Percentiles rank a stretch among this genome's conserved stretches.
Evolutionary conservation across 2,329 filamentous ascomycete species (phyloP).

Genomic region (Emericellopsis atlantica): DNA sequence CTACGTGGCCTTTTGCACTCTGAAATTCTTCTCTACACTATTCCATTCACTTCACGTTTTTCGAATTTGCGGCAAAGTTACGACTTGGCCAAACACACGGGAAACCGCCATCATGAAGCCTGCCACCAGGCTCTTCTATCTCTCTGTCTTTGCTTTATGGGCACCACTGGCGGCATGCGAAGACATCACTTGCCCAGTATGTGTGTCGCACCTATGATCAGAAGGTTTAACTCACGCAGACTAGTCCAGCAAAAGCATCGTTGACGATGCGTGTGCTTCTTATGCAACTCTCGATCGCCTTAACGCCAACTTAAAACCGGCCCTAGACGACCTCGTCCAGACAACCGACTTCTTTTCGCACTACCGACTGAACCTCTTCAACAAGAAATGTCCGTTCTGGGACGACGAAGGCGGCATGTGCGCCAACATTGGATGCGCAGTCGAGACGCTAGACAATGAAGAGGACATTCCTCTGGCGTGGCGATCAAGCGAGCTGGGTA

Average conservation of each 20-base stretch:
- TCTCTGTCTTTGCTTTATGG: slow-evolving; percentile 44
- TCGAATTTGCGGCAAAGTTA: no score
- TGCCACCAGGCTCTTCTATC: slow-evolving; percentile 40
- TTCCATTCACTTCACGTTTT: no score
- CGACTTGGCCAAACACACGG: no score
- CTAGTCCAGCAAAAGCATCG: slow-evolving; percentile 50
- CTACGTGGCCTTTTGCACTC: slow-evolving; percentile 1
- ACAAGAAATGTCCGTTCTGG: slow-evolving; percentile 95
- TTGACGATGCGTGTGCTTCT: slow-evolving; percentile 88
- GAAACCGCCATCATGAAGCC: slow-evolving; percentile 29
- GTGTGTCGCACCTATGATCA: background rate
- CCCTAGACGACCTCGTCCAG: slow-evolving; percentile 67
- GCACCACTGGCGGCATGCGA: slow-evolving; percentile 38
- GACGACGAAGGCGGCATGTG: slow-evolving; percentile 86
- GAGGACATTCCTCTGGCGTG: slow-evolving; percentile 86
- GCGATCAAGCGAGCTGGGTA: slow-evolving; percentile 84
- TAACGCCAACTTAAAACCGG: slow-evolving; percentile 64
- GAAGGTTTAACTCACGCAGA: background rate
- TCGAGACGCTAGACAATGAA: slow-evolving; percentile 90
- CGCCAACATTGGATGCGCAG: slow-evolving; percentile 91
- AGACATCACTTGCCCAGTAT: slow-evolving; percentile 58
- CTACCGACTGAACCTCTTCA: slow-evolving; percentile 88
- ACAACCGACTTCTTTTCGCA: slow-evolving; percentile 97
- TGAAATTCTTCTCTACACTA: no score
- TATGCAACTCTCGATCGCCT: slow-evolving; percentile 81